Conservation (phyloP, 768 basidiomycete species). For the Lactarius pseudohatsudake region DNA sequence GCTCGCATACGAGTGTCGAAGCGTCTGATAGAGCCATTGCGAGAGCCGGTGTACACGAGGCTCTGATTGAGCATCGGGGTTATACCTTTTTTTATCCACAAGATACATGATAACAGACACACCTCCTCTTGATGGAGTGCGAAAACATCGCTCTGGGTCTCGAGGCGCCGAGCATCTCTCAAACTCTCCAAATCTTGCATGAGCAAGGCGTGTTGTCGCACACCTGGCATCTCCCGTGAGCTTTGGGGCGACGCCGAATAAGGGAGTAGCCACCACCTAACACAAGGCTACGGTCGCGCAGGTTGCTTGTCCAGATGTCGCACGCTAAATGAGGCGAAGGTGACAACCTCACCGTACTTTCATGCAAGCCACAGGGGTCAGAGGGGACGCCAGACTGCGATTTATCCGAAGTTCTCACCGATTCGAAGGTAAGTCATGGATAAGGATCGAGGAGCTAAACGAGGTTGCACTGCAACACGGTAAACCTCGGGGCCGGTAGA, state of each 20-base stretch:
- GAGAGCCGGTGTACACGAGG: slow-evolving; percentile 34
- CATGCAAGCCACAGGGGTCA: background rate
- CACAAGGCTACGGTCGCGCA: slow-evolving; percentile 48
- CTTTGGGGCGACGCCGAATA: background rate
- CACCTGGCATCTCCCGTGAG: slow-evolving; percentile 42
- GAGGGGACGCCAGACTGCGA: background rate
- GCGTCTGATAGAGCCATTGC: slow-evolving; percentile 57
- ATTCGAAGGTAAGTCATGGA: slow-evolving; percentile 14
- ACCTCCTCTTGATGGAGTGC: slow-evolving; percentile 56
- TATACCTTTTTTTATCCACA: background rate
- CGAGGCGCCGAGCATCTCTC: slow-evolving; percentile 40
- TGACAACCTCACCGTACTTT: slow-evolving; percentile 15
- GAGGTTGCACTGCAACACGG: slow-evolving; percentile 26
- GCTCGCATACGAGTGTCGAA: slow-evolving; percentile 47
- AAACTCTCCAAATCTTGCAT: slow-evolving; percentile 50
- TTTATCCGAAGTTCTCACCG: slow-evolving; percentile 11
- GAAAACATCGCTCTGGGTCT: slow-evolving; percentile 64
- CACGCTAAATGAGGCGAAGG: slow-evolving; percentile 34
- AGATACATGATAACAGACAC: slow-evolving; percentile 16
- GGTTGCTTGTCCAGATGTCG: slow-evolving; percentile 58
- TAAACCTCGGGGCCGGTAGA: background rate
- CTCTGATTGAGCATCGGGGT: slow-evolving; percentile 13
- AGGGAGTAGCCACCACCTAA: slow-evolving; percentile 45
- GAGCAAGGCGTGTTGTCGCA: slow-evolving; percentile 50
- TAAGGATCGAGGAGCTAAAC: slow-evolving; percentile 23